Evolutionary conservation across 768 basidiomycete genomes (phyloP), one percentile per base, ranked within the genome.

Genomic region (Pleurotus djamor): DNA sequence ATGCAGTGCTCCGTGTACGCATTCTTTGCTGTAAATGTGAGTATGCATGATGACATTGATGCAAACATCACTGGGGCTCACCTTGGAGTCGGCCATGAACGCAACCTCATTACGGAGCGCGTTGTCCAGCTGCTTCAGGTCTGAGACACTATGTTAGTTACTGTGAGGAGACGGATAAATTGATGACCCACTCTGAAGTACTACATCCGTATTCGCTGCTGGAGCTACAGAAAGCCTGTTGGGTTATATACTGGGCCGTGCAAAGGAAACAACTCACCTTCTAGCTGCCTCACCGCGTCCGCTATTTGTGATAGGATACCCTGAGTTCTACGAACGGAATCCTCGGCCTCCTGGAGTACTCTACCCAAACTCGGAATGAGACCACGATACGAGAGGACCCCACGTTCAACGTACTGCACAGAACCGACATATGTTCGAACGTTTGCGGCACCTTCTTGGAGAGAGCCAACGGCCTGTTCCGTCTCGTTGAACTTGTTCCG

Each of bases 1-100:
- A 97, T 73, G 63, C 80, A 85, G 66, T 86, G 85, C 51, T 82
- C 82, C 1, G 89, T 92, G 65, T 85, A 89, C 4, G 81, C 74
- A 65, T 93, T 93, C 89, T 94, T 61, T 60, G 60, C 67, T 69
- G 62, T 32, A 55, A 57, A 61, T 57, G 63, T 73, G 52, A 74
- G 67, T 61, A 48, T 36, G 52, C 50, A 52, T 61, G 14, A 45
- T n/a, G 38, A 41, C 38, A n/a, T 8, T 13, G 48, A 33, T 28
- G 38, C 4, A 17, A 48, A 6, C 1, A 49, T 54, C 36, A 16
- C 37, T n/a, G 36, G 37, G 33, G 64, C 61, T 47, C 68, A 87
- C 85, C 76, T 86, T 87, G 41, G 80, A 70, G 52, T 82, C 75
- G 0, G 81, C 77, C 16, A 88, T 80, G 44, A 78, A 72, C 55